Conservation (phyloP, 805 yeast species). For the Metschnikowia kunwiensis region DNA sequence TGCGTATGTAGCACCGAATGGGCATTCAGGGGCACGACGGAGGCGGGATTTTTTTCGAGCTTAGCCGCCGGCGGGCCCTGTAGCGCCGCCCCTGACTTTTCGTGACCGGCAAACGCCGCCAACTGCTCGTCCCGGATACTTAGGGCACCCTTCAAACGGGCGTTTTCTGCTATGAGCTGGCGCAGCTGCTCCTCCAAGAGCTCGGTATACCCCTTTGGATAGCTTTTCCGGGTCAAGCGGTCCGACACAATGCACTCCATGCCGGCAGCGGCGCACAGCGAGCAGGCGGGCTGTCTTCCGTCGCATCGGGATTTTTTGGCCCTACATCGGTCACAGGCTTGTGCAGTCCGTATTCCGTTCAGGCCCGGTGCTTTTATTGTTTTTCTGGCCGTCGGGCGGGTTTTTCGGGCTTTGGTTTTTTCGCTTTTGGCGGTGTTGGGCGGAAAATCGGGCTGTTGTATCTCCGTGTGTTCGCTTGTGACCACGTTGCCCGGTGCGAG, state of each 20-base stretch:
- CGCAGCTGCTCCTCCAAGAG: slow-evolving; percentile 84
- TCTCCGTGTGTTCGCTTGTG: too few species aligned
- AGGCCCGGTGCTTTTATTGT: slow-evolving; percentile 70
- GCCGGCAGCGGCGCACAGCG: slow-evolving; percentile 81
- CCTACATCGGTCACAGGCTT: slow-evolving; percentile 88
- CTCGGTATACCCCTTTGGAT: slow-evolving; percentile 91
- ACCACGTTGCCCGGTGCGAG: background rate
- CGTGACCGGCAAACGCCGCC: slow-evolving; percentile 26
- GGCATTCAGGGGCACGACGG: background rate
- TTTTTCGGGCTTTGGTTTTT: background rate
- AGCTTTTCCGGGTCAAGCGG: slow-evolving; percentile 78
- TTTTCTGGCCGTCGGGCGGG: slow-evolving; percentile 15
- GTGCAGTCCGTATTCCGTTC: slow-evolving; percentile 69
- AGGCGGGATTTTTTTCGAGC: background rate
- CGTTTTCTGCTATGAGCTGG: slow-evolving; percentile 78
- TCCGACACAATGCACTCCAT: slow-evolving; percentile 87
- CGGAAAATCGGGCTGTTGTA: too few species aligned
- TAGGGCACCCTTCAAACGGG: slow-evolving; percentile 59
- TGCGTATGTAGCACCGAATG: background rate
- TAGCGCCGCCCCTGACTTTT: background rate
- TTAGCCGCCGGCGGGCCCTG: background rate
- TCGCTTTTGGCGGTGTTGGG: too few species aligned
- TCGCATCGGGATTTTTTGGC: slow-evolving; percentile 78
- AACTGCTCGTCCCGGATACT: slow-evolving; percentile 64
- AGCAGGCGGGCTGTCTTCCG: slow-evolving; percentile 66